These are phyloP conservation scores for Yamadazyma insecticola DNA, from an alignment of 805 yeast species.

Conservation along the genomic window DNA sequence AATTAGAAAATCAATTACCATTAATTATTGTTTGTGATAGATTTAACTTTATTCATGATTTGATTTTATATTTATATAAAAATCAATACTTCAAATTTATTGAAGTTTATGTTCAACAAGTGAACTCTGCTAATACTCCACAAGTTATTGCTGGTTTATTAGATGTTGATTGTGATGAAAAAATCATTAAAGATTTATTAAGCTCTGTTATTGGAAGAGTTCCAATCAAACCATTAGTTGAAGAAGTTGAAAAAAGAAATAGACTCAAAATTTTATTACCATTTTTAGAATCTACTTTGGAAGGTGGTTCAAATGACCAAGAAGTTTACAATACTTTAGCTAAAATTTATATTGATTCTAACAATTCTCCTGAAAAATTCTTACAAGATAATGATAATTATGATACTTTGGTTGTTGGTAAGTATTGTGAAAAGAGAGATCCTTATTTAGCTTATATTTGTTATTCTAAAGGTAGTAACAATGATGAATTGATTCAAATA, in stretches of 20 bases:
- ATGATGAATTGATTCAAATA: slow-evolving; percentile 81
- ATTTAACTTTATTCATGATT: slow-evolving; percentile 85
- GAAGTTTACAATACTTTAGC: slow-evolving; percentile 94
- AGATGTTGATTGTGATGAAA: slow-evolving; percentile 97
- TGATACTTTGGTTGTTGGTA: slow-evolving; percentile 94
- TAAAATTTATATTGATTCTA: slow-evolving; percentile 94
- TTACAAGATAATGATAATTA: slow-evolving; percentile 85
- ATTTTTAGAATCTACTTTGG: slow-evolving; percentile 83
- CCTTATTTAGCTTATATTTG: slow-evolving; percentile 98
- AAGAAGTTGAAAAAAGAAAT: slow-evolving; percentile 95
- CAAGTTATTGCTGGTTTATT: slow-evolving; percentile 94
- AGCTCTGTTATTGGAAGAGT: slow-evolving; percentile 90
- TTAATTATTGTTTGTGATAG: slow-evolving; percentile 95
- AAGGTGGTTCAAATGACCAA: slow-evolving; percentile 80
- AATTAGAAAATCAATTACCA: slow-evolving; percentile 92
- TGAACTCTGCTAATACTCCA: slow-evolving; percentile 92
- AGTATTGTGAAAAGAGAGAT: slow-evolving; percentile 97
- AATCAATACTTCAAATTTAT: slow-evolving; percentile 94
- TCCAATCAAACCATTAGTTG: slow-evolving; percentile 83
- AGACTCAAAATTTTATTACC: slow-evolving; percentile 88
- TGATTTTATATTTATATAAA: slow-evolving; percentile 89
- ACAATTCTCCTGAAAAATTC: slow-evolving; percentile 96
- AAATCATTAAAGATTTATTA: slow-evolving; percentile 73
- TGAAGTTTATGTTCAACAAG: slow-evolving; percentile 97
- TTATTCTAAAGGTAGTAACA: slow-evolving; percentile 91